These are phyloP conservation scores for Fusarium sp. DNA, from an alignment of 2,329 filamentous ascomycete genomes.

Conservation along the genomic window DNA sequence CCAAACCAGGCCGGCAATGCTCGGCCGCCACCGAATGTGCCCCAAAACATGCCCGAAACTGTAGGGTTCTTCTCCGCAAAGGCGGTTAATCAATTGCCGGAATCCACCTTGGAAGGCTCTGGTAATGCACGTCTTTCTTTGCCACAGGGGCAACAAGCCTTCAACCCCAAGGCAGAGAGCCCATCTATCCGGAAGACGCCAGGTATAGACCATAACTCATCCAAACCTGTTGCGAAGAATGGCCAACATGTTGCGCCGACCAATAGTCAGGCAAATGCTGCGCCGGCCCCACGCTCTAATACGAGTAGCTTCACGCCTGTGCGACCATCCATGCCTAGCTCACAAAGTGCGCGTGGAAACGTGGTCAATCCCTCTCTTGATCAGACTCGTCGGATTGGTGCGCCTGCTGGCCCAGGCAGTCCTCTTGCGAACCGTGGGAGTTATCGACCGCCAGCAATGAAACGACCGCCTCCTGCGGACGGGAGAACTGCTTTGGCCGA, in stretches of 20 bases:
- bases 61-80: constrained; percentile 78
- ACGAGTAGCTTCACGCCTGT: constrained; percentile 47
- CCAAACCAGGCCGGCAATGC: constrained; percentile 40
- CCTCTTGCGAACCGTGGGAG: constrained; percentile 68
- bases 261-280: constrained; percentile 43
- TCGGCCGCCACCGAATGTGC: constrained; percentile 48
- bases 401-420: constrained; percentile 64
- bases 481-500: constrained; percentile 62
- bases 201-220: constrained; percentile 83
- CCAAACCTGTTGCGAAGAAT: constrained; percentile 74
- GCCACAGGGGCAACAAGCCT: constrained; percentile 63
- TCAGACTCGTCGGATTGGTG: constrained; percentile 67
- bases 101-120: constrained; percentile 52
- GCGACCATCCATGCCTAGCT: constrained; percentile 45
- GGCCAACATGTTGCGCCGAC: constrained; percentile 62
- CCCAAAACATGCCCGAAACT: constrained; percentile 51
- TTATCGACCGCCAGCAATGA: constrained; percentile 70
- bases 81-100: constrained; percentile 67
- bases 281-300: constrained; percentile 38
- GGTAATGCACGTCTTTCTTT: constrained; percentile 55
- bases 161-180: constrained; percentile 80
- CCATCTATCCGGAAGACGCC: constrained; percentile 91
- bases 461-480: constrained; percentile 57
- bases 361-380: constrained; percentile 66
- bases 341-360: constrained; percentile 52